Evolutionary conservation across 2,329 filamentous ascomycete species (phyloP).

Genomic region (Alternaria brassicicola): DNA sequence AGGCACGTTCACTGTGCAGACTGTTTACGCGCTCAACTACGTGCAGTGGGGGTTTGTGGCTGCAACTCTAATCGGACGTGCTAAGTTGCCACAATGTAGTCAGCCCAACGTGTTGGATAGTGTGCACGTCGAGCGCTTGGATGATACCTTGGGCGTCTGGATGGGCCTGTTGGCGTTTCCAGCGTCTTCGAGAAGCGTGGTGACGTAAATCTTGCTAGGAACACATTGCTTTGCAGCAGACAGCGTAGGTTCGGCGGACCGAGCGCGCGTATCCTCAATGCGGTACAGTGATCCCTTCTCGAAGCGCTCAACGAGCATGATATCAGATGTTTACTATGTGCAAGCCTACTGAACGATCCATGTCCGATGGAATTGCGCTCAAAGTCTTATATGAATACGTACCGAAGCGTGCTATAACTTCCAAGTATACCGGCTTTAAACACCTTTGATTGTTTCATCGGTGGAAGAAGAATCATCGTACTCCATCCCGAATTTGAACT

Average conservation of each 20-base stretch:
- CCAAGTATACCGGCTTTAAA: neutral
- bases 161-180: conserved; percentile 16
- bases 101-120: conserved; percentile 4
- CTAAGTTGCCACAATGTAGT: conserved; percentile 15
- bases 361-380: neutral
- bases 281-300: conserved; percentile 12
- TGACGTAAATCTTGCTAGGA: conserved; percentile 4
- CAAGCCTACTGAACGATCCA: neutral
- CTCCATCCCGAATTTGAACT: neutral
- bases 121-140: conserved; percentile 19
- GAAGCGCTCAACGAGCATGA: conserved; percentile 6
- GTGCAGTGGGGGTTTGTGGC: conserved; percentile 21
- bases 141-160: conserved; percentile 15
- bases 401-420: neutral
- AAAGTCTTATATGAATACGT: neutral
- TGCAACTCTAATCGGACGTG: conserved; percentile 37
- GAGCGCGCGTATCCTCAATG: conserved; percentile 4
- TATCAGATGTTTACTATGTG: neutral
- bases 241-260: conserved; percentile 12
- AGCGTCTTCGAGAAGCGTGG: conserved; percentile 9
- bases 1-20: conserved; percentile 21
- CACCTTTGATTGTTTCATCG: neutral
- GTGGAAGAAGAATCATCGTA: neutral
- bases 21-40: conserved; percentile 29
- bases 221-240: conserved; percentile 11